phyloP scores from a whole-genome alignment of 2,329 filamentous ascomycete species.

The Bipolaris oryzae region DNA sequence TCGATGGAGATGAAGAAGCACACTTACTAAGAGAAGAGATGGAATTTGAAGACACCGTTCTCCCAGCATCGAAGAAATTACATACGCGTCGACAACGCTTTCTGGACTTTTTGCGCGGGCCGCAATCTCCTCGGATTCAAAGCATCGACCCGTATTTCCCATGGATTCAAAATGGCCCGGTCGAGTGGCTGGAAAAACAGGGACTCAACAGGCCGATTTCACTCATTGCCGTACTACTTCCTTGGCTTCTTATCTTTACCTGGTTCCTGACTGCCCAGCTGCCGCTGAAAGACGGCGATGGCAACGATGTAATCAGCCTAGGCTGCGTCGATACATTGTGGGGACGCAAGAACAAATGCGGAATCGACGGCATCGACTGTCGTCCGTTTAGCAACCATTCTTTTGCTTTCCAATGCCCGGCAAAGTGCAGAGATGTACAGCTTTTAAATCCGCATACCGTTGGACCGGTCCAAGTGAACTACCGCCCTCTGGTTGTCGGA shows the following conservation, averaged over 20 bases:
- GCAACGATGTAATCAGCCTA: constrained; percentile 69
- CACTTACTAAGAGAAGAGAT: constrained; percentile 37
- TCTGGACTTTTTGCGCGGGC: constrained; percentile 50
- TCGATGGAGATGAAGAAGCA: constrained; percentile 37
- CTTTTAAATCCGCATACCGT: constrained; percentile 76
- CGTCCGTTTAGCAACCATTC: constrained; percentile 73
- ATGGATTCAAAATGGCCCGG: constrained; percentile 67
- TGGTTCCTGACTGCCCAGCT: constrained; percentile 68
- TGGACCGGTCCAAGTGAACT: constrained; percentile 67
- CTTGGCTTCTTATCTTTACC: constrained; percentile 72
- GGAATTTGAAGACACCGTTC: constrained; percentile 29
- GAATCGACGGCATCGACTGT: constrained; percentile 74
- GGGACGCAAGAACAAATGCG: constrained; percentile 72
- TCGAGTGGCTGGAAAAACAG: constrained; percentile 60
- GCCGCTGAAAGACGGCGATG: constrained; percentile 62
- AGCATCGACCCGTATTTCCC: constrained; percentile 63
- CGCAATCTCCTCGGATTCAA: constrained; percentile 51
- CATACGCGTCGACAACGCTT: constrained; percentile 13
- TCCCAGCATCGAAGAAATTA: not conserved
- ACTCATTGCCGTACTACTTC: constrained; percentile 61
- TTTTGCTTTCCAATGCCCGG: constrained; percentile 76
- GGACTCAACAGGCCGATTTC: constrained; percentile 57
- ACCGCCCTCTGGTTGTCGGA: constrained; percentile 61
- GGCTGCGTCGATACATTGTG: constrained; percentile 74
- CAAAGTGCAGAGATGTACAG: constrained; percentile 68